Conservation (phyloP, 768 basidiomycete species). For the Ramaria sp. region DNA sequence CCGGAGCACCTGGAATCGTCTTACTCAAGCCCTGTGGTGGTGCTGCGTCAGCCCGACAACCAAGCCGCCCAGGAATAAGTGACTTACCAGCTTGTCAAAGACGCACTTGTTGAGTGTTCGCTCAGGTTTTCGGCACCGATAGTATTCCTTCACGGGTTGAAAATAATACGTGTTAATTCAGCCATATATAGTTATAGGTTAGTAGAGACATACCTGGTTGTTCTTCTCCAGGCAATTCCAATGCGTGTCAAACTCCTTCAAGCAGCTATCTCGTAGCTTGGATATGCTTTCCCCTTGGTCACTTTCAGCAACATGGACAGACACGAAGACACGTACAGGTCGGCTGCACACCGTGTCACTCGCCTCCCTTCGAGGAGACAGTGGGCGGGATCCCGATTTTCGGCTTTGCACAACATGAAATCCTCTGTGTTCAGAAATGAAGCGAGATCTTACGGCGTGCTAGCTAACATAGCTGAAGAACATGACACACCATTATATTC, state of each 20-base stretch:
- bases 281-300: conserved; percentile 46
- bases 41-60: neutral
- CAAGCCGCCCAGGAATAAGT: neutral
- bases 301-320: neutral
- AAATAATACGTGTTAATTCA: neutral
- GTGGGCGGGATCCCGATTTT: conserved; percentile 81
- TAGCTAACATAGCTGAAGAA: neutral
- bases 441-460: neutral
- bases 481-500: conserved; percentile 79
- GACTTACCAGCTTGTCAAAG: conserved; percentile 87
- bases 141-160: conserved; percentile 55
- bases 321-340: conserved; percentile 53
- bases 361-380: conserved; percentile 93
- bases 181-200: neutral
- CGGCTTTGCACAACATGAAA: conserved; percentile 96
- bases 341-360: conserved; percentile 90
- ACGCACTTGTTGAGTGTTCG: conserved; percentile 84
- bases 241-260: conserved; percentile 77
- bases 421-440: conserved; percentile 44
- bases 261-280: conserved; percentile 90
- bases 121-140: conserved; percentile 82
- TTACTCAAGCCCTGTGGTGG: conserved; percentile 70
- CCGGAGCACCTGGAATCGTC: conserved; percentile 81
- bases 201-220: conserved; percentile 70
- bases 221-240: conserved; percentile 91